Conservation (phyloP, 352 stramenopile species). For the Globisporangium abappressorium region DNA sequence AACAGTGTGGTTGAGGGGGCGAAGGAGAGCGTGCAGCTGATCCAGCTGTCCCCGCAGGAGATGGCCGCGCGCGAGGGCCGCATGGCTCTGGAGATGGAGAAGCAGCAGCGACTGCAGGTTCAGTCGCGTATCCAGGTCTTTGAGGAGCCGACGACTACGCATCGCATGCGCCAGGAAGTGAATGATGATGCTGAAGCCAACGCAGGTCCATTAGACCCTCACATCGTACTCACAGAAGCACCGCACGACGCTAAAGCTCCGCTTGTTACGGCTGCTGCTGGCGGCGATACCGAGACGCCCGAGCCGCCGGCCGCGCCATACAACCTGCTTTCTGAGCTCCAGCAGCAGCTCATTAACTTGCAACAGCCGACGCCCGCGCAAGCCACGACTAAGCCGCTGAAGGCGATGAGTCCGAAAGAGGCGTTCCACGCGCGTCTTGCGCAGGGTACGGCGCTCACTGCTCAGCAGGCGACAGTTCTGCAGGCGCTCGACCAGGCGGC, state of each 20-base stretch:
- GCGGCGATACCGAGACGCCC: not conserved
- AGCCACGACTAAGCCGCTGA: not conserved
- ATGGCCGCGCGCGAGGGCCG: conserved; percentile 3
- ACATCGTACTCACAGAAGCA: not conserved
- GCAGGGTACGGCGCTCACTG: not conserved
- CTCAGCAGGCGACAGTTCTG: not conserved
- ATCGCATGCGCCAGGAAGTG: conserved; percentile 1
- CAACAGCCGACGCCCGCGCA: not conserved
- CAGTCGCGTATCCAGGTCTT: not conserved
- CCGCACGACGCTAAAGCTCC: not conserved
- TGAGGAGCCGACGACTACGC: not conserved
- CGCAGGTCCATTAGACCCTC: not conserved
- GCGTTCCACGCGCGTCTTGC: conserved; percentile 15
- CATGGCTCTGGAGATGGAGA: not conserved
- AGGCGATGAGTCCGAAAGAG: conserved; percentile 7
- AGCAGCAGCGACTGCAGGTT: not conserved
- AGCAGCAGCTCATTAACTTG: not conserved
- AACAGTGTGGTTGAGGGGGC: not conserved
- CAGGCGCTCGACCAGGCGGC: conserved; percentile 13
- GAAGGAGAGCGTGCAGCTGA: not conserved
- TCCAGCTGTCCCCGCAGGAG: conserved; percentile 8
- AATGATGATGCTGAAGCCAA: not conserved
- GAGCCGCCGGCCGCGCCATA: not conserved
- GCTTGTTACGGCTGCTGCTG: not conserved
- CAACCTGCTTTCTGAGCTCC: conserved; percentile 4